Evolutionary conservation across 2,329 filamentous ascomycete species (phyloP).

Genomic region (Fusarium xylarioides): DNA sequence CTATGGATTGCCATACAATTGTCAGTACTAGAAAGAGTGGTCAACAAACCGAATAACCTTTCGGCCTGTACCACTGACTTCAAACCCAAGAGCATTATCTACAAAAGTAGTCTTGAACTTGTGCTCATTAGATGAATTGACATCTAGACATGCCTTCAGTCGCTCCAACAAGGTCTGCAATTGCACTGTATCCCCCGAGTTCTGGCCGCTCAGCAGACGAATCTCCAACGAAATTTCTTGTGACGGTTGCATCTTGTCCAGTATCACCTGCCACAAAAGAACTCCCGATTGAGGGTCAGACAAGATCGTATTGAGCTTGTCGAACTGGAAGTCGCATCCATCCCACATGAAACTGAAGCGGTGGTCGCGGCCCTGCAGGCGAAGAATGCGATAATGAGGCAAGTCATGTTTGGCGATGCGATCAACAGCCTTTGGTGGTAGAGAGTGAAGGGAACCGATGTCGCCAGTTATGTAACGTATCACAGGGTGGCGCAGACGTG

Average conservation of each 20-base stretch:
- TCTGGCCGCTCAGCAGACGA: slow-evolving; percentile 39
- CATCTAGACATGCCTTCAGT: not conserved
- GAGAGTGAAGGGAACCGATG: slow-evolving; percentile 50
- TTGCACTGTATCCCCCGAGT: slow-evolving; percentile 1
- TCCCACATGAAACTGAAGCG: slow-evolving; percentile 56
- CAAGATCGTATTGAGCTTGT: slow-evolving; percentile 40
- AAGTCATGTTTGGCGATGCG: slow-evolving; percentile 34
- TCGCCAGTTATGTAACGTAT: slow-evolving; percentile 56
- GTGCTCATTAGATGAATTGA: slow-evolving; percentile 42
- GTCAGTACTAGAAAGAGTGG: not conserved
- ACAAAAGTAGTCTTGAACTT: slow-evolving; percentile 47
- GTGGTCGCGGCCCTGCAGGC: slow-evolving; percentile 52
- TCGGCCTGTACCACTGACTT: slow-evolving; percentile 36
- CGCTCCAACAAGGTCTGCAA: slow-evolving; percentile 16
- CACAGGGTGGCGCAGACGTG: slow-evolving; percentile 53
- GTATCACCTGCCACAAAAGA: slow-evolving; percentile 55
- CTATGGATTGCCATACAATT: not conserved
- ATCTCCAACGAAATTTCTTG: slow-evolving; percentile 40
- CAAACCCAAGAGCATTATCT: slow-evolving; percentile 46
- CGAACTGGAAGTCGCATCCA: slow-evolving; percentile 51
- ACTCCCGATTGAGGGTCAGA: slow-evolving; percentile 41
- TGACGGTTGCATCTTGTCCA: slow-evolving; percentile 42
- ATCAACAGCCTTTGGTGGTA: slow-evolving; percentile 36
- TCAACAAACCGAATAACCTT: slow-evolving; percentile 46
- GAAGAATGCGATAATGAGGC: slow-evolving; percentile 47